phyloP scores from a whole-genome alignment of 345 rosid genomes.

The Populus tremula region DNA sequence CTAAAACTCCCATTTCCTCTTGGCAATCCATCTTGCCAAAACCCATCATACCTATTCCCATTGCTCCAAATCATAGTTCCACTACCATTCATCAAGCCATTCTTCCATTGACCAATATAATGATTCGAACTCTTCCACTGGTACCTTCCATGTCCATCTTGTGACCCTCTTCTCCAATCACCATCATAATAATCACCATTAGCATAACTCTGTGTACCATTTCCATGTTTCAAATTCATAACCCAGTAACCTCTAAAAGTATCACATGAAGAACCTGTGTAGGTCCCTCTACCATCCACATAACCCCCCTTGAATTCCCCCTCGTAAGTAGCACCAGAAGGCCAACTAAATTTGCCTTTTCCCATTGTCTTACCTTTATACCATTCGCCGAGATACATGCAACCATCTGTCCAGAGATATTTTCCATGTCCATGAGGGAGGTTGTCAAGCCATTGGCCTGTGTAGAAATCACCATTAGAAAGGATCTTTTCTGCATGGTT shows the following conservation, averaged over 20 bases:
- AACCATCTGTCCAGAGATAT: slow-evolving; percentile 88
- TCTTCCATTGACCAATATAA: slow-evolving; percentile 81
- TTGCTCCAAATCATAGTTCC: slow-evolving; percentile 83
- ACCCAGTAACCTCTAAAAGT: slow-evolving; percentile 79
- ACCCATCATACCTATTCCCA: slow-evolving; percentile 86
- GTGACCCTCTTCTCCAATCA: slow-evolving; percentile 80
- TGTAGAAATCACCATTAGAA: slow-evolving; percentile 77
- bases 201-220: slow-evolving; percentile 60
- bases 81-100: slow-evolving; percentile 67
- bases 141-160: slow-evolving; percentile 86
- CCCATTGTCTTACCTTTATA: slow-evolving; percentile 64
- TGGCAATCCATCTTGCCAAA: slow-evolving; percentile 84
- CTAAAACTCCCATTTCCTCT: slow-evolving; percentile 82
- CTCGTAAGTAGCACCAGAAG: slow-evolving; percentile 88
- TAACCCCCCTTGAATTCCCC: slow-evolving; percentile 87
- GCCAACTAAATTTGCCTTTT: slow-evolving; percentile 87
- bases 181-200: slow-evolving; percentile 87
- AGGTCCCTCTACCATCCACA: slow-evolving; percentile 94
- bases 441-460: slow-evolving; percentile 66
- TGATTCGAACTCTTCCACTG: slow-evolving; percentile 80
- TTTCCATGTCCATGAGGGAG: slow-evolving; percentile 84
- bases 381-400: slow-evolving; percentile 96
- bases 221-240: slow-evolving; percentile 86
- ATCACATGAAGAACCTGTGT: slow-evolving; percentile 62
- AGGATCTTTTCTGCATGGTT: slow-evolving; percentile 54